Percentiles rank a stretch among this genome's conserved stretches.
phyloP scores from a whole-genome alignment of 331 rosid genomes.

The Rosa hybrid region DNA sequence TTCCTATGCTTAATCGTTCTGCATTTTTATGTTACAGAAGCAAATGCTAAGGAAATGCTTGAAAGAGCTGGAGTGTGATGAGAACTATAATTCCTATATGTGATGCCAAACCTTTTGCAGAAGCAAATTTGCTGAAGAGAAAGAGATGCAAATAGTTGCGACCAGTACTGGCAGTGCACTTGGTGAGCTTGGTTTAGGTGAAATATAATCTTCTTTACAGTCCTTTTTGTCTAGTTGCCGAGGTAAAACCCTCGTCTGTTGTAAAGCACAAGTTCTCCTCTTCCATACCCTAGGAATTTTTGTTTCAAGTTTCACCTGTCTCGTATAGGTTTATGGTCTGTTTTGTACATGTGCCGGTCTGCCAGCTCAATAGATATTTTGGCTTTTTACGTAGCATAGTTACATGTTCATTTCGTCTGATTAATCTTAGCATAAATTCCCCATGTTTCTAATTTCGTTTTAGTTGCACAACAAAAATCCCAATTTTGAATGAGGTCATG shows the following conservation, averaged over 20 bases:
- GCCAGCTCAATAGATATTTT: conserved; percentile 9
- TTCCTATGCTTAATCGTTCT: neutral
- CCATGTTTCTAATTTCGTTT: neutral
- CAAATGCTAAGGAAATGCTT: conserved; percentile 31
- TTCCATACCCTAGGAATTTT: conserved; percentile 7
- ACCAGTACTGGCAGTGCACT: conserved; percentile 13
- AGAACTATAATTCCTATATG: conserved; percentile 16
- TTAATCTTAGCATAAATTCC: neutral
- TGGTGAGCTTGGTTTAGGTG: conserved; percentile 25
- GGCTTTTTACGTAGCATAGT: conserved; percentile 5
- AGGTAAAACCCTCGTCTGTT: conserved; percentile 25
- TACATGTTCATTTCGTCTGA: neutral
- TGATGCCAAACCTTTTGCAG: conserved; percentile 18
- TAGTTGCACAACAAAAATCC: neutral
- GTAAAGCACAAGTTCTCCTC: conserved; percentile 26
- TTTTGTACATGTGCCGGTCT: conserved; percentile 20
- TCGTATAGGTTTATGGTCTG: neutral
- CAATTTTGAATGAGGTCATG: neutral
- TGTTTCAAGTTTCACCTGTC: neutral
- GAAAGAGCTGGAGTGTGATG: conserved; percentile 31
- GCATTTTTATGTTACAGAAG: conserved; percentile 16
- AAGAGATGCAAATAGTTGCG: conserved; percentile 23
- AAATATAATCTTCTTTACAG: neutral
- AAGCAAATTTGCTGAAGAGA: conserved; percentile 30
- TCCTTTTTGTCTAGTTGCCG: conserved; percentile 32